phyloP scores from a whole-genome alignment of 23 red algal genomes.

The Pyropia haitanensis region DNA sequence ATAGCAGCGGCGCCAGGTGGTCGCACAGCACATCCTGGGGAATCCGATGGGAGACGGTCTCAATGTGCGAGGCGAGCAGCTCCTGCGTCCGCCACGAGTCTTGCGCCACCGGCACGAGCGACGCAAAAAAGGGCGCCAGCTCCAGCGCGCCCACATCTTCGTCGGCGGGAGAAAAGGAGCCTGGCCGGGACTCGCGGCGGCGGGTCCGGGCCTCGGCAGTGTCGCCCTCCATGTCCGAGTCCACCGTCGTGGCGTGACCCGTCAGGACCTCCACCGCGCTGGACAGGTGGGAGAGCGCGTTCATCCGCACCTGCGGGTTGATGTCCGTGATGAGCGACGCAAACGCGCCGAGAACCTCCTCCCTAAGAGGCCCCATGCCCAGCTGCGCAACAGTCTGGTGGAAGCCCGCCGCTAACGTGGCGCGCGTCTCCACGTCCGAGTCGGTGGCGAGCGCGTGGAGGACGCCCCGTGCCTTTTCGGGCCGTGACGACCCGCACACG shows the following conservation, averaged over 20 bases:
- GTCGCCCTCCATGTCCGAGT: too few relatives aligned
- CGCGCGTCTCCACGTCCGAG: slow-evolving; percentile 61
- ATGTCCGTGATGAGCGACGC: slow-evolving; percentile 36
- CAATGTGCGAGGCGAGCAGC: slow-evolving; percentile 37
- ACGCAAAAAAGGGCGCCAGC: slow-evolving; percentile 38
- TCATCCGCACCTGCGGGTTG: slow-evolving; percentile 50
- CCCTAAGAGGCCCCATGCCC: slow-evolving; percentile 5
- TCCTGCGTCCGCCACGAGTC: slow-evolving; percentile 65
- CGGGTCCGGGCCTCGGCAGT: too few relatives aligned
- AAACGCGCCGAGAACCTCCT: slow-evolving; percentile 23
- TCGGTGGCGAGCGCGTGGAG: slow-evolving; percentile 33
- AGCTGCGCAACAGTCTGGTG: slow-evolving; percentile 23
- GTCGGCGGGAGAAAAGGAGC: not conserved
- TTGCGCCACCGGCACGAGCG: slow-evolving; percentile 31
- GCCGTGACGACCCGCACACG: slow-evolving; percentile 8
- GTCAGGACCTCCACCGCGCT: slow-evolving; percentile 15
- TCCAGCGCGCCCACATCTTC: slow-evolving; percentile 17
- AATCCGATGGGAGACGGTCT: slow-evolving; percentile 25
- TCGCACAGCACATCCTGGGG: slow-evolving; percentile 60
- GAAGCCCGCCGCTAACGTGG: slow-evolving; percentile 49
- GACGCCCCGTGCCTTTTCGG: slow-evolving; percentile 22
- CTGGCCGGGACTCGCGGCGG: too few relatives aligned
- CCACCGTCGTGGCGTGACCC: too few relatives aligned
- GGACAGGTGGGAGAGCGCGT: slow-evolving; percentile 36
- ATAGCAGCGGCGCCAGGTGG: slow-evolving; percentile 54